phyloP scores from a whole-genome alignment of 2,329 filamentous ascomycete genomes.

The Aspergillus brunneoviolaceus region DNA sequence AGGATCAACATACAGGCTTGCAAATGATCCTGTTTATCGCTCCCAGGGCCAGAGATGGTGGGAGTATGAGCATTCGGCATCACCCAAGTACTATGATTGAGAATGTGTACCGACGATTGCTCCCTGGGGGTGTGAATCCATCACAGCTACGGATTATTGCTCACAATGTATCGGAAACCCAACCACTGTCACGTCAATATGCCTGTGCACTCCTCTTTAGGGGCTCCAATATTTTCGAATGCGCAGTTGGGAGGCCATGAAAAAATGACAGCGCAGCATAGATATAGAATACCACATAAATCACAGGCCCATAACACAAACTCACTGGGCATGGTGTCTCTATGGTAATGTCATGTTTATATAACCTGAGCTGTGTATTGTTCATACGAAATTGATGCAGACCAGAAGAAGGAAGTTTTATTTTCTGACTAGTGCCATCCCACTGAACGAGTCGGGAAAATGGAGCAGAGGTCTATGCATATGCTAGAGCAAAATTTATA shows the following conservation, averaged over 20 bases:
- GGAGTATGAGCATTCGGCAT: constrained; percentile 29
- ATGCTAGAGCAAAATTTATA: background rate
- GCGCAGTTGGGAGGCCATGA: no score
- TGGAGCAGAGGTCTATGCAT: background rate
- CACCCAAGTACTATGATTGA: constrained; percentile 40
- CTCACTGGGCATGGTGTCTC: no score
- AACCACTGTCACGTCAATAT: no score
- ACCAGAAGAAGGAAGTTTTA: background rate
- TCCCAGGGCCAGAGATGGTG: constrained; percentile 39
- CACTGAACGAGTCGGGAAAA: background rate
- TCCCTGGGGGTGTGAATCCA: constrained; percentile 16
- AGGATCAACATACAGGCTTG: constrained; percentile 34
- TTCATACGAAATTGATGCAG: background rate
- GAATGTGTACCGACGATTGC: constrained; percentile 29
- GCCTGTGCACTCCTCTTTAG: no score
- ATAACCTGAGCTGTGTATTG: background rate
- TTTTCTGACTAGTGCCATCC: background rate
- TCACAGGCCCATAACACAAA: no score
- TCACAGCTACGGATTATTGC: background rate
- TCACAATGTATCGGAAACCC: background rate
- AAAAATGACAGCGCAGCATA: no score
- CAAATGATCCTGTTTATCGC: constrained; percentile 43
- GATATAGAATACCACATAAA: no score
- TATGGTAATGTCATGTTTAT: background rate
- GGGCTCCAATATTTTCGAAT: background rate